Conservation (phyloP, 2,329 filamentous ascomycete species). For the Fusarium ramigenum region DNA sequence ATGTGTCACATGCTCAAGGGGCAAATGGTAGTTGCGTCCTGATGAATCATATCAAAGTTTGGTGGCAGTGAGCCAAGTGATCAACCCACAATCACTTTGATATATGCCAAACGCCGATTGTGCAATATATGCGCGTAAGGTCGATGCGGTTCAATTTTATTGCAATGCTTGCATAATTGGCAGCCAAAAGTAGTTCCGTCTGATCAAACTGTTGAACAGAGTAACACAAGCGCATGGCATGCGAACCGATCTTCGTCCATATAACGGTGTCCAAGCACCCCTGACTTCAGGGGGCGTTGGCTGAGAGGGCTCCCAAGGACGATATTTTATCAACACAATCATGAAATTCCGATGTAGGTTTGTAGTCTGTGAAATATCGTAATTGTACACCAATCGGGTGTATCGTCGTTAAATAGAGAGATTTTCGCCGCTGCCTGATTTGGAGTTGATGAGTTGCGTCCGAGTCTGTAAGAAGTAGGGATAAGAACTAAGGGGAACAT, state of each 20-base stretch:
- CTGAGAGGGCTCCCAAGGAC: neutral
- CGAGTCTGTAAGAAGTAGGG: neutral
- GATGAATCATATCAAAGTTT: neutral
- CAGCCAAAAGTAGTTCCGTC: neutral
- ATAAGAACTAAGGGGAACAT: neutral
- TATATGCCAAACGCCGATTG: neutral
- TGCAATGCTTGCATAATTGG: neutral
- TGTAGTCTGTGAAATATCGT: too few relatives aligned
- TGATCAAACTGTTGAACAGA: neutral
- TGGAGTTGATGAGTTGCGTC: neutral
- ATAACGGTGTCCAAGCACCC: neutral
- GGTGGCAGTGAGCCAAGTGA: neutral
- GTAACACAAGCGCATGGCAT: neutral
- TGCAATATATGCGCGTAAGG: neutral
- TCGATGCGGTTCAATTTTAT: neutral
- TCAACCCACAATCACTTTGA: neutral
- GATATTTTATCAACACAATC: neutral
- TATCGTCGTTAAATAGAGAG: neutral
- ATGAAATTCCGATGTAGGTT: neutral
- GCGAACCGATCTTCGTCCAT: neutral
- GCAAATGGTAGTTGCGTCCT: neutral
- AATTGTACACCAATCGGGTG: neutral
- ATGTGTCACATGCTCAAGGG: neutral
- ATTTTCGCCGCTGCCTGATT: neutral
- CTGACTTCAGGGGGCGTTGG: slow-evolving; percentile 29